Conservation (phyloP, 495 filamentous ascomycete genomes). For the Zalerion maritima region DNA sequence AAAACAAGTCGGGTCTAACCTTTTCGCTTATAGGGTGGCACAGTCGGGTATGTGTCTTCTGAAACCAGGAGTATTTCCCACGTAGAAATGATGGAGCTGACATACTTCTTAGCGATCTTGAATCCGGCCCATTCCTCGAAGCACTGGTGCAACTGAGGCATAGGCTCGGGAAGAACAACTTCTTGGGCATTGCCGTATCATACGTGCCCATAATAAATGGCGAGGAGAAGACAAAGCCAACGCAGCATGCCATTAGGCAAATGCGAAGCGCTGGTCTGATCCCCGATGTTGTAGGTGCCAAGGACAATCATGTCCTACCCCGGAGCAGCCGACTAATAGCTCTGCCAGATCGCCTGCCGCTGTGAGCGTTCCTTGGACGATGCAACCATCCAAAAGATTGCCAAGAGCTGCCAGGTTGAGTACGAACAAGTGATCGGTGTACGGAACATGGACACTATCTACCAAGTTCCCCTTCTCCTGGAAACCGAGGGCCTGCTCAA, state of each 20-base stretch:
- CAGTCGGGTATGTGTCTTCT: constrained; percentile 35
- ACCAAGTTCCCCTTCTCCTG: constrained; percentile 85
- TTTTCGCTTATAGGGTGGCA: constrained; percentile 39
- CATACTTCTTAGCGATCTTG: constrained; percentile 62
- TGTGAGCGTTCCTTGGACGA: constrained; percentile 60
- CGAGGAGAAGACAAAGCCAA: constrained; percentile 98
- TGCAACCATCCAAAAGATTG: constrained; percentile 74
- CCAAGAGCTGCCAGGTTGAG: constrained; percentile 72
- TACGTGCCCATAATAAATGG: constrained; percentile 57
- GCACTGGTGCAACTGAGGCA: constrained; percentile 64
- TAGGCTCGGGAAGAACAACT: constrained; percentile 62
- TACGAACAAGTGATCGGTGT: constrained; percentile 70
- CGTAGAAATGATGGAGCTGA: constrained; percentile 11
- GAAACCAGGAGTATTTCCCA: constrained; percentile 1
- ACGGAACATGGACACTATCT: constrained; percentile 70
- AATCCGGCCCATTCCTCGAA: constrained; percentile 80
- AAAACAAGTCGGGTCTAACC: constrained; percentile 3
- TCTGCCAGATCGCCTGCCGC: constrained; percentile 67
- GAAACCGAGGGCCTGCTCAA: constrained; percentile 59
- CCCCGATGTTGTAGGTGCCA: constrained; percentile 55
- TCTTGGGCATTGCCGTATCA: constrained; percentile 73
- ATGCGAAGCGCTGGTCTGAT: constrained; percentile 67
- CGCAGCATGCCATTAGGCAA: constrained; percentile 74
- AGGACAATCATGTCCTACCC: neutral
- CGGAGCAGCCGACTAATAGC: constrained; percentile 1